phyloP scores from a whole-genome alignment of 2,329 filamentous ascomycete species.

The Botrytis fabae region DNA sequence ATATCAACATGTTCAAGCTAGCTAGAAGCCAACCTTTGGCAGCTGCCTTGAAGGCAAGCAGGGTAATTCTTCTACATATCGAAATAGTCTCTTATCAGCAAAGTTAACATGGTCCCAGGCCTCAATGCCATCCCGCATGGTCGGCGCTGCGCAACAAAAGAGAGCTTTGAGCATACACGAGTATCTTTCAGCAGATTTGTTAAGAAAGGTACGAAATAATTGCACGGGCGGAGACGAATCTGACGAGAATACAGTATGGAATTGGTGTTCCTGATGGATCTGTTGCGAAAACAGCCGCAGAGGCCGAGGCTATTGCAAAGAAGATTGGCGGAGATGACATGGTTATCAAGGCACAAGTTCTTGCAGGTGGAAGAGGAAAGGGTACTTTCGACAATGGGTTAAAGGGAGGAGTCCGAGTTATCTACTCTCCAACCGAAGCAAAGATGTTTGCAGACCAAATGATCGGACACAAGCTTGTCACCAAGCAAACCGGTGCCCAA shows the following conservation, averaged over 20 bases:
- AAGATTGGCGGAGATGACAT: constrained; percentile 91
- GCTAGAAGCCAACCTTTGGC: constrained; percentile 79
- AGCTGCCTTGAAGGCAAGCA: constrained; percentile 75
- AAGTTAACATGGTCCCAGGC: constrained; percentile 42
- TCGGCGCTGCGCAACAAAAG: constrained; percentile 72
- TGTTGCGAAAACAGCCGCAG: constrained; percentile 78
- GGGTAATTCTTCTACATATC: constrained; percentile 55
- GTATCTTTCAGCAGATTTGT: constrained; percentile 91
- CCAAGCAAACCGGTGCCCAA: constrained; percentile 94
- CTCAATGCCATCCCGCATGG: constrained; percentile 54
- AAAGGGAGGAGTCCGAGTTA: constrained; percentile 97
- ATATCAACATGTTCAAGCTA: constrained; percentile 78
- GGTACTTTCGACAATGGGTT: constrained; percentile 97
- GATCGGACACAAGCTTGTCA: constrained; percentile 99
- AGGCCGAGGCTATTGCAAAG: constrained; percentile 91
- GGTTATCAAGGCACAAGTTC: constrained; percentile 99
- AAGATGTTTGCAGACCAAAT: constrained; percentile 99
- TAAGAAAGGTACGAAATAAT: constrained; percentile 61
- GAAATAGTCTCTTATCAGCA: constrained; percentile 31
- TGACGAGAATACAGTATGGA: constrained; percentile 70
- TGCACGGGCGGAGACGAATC: constrained; percentile 31
- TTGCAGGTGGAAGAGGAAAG: constrained; percentile 97
- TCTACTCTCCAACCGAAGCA: constrained; percentile 95
- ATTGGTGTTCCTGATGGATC: constrained; percentile 88
- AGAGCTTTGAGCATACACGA: constrained; percentile 96